Base-by-base conservation (phyloP, 768 basidiomycete genomes). In the Suillus plorans region DNA sequence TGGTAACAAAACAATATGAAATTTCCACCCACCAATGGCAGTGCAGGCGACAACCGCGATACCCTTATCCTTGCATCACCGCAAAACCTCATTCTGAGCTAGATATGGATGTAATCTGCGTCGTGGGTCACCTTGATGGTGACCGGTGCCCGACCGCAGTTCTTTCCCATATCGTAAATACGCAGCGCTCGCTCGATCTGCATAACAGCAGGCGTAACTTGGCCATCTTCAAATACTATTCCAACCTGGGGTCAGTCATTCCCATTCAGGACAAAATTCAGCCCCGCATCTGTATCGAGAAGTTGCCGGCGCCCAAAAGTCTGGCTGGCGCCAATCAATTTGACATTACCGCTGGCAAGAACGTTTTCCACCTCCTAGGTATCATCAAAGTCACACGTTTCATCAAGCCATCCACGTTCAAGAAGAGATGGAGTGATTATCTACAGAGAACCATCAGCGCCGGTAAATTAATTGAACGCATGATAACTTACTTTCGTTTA, bases 41-140 rank as follows among this genome's bases (percentile, higher is more conserved):
- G 79, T 78, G 73, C 84, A 85, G 4, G 83, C 84, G 20, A 81
- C 79, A 34, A 85, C 66, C 13, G 78, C 64, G 64, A 85, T 84
- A n/a, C 77, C 78, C 49, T 80, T 73, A 0, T 69, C 64, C 39
- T 74, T 67, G 71, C 84, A 85, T 71, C 78, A 85, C 37, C 71
- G 66, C 52, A 79, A 63, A 9, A 85, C 72, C 7, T 79, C 77
- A 55, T 79, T 74, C 67, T 84, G 80, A 0, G 82, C 80, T 49
- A 82, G 77, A 68, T 76, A 80, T 80, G 83, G 63, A 50, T 66
- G 63, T 34, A 58, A 20, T 50, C 65, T 66, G n/a, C 64, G 73
- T 39, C 44, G 47, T 41, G 14, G 7, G 10, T 75, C 68, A 76
- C 44, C 50, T 39, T 20, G 9, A 20, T 42, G 7, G 36, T 36